phyloP scores from a whole-genome alignment of 768 basidiomycete genomes.

The Mycena pura region DNA sequence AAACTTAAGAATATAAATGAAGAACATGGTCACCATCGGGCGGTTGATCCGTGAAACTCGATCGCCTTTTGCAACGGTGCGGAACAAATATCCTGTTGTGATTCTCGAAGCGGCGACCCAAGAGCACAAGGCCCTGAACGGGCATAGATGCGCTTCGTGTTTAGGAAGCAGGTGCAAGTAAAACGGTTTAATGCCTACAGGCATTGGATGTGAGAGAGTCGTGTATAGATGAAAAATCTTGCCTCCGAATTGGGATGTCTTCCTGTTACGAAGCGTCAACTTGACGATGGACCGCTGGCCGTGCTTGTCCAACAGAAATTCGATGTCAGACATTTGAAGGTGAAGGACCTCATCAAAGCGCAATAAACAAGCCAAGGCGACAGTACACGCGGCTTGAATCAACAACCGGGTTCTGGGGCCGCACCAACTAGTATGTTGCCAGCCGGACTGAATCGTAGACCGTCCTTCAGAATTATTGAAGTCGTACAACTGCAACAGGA shows the following conservation, averaged over 20 bases:
- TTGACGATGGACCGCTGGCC: conserved; percentile 5
- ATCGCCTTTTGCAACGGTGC: conserved; percentile 34
- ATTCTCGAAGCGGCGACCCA: conserved; percentile 35
- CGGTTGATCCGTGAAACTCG: conserved; percentile 23
- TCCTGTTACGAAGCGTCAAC: conserved; percentile 31
- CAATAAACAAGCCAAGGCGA: conserved; percentile 41
- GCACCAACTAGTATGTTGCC: conserved; percentile 36
- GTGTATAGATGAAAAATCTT: background rate
- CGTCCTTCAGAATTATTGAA: conserved; percentile 16
- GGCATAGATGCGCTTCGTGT: conserved; percentile 39
- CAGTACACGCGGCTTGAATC: conserved; percentile 35
- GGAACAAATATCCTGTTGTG: conserved; percentile 40
- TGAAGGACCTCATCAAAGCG: conserved; percentile 42
- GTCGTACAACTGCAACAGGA: background rate
- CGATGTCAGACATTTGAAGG: conserved; percentile 34
- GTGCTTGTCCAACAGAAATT: background rate
- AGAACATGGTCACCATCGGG: conserved; percentile 30
- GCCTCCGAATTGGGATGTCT: conserved; percentile 38
- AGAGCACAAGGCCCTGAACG: conserved; percentile 38
- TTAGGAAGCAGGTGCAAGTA: conserved; percentile 29
- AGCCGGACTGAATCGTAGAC: conserved; percentile 1
- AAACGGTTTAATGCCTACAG: conserved; percentile 41
- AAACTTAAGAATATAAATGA: background rate
- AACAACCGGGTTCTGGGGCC: conserved; percentile 32
- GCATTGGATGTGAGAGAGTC: background rate